Conservation (phyloP, 2,329 filamentous ascomycete genomes). For the Diaporthe sp. region DNA sequence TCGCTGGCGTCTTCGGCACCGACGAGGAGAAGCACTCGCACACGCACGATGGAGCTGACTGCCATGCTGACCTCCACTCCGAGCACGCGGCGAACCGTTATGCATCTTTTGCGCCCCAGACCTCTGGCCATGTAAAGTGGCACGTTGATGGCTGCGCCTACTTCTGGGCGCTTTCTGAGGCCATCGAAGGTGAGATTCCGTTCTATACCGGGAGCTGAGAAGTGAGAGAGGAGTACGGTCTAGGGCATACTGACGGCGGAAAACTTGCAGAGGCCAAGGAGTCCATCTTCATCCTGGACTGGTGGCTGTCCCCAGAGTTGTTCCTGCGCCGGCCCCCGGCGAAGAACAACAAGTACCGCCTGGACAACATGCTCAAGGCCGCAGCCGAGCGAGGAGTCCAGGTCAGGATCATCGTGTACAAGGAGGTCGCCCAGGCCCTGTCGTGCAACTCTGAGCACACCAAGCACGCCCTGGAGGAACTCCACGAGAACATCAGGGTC, state of each 20-base stretch:
- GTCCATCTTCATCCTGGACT: constrained; percentile 88
- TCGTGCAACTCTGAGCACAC: constrained; percentile 74
- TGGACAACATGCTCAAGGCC: constrained; percentile 85
- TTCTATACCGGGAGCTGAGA: background rate
- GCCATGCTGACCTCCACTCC: constrained; percentile 55
- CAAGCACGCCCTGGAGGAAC: constrained; percentile 80
- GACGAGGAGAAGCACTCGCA: constrained; percentile 60
- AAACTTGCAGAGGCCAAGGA: constrained; percentile 71
- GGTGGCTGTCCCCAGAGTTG: constrained; percentile 91
- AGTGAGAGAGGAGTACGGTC: background rate
- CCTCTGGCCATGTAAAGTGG: constrained; percentile 85
- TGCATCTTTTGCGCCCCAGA: constrained; percentile 79
- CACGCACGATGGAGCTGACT: constrained; percentile 56
- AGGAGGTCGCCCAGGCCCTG: constrained; percentile 86
- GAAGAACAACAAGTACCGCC: constrained; percentile 84
- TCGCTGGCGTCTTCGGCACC: constrained; percentile 55
- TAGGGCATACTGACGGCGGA: background rate
- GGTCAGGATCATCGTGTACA: constrained; percentile 91
- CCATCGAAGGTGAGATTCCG: constrained; percentile 71
- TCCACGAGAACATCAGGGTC: constrained; percentile 88
- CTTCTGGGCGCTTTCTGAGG: constrained; percentile 86
- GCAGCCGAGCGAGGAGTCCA: constrained; percentile 88
- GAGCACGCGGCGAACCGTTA: constrained; percentile 66
- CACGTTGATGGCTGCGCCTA: constrained; percentile 88
- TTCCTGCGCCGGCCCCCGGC: constrained; percentile 88